Evolutionary conservation across 768 basidiomycete genomes (phyloP), one percentile per base, ranked within the genome.

Genomic region (Serendipita vermifera): DNA sequence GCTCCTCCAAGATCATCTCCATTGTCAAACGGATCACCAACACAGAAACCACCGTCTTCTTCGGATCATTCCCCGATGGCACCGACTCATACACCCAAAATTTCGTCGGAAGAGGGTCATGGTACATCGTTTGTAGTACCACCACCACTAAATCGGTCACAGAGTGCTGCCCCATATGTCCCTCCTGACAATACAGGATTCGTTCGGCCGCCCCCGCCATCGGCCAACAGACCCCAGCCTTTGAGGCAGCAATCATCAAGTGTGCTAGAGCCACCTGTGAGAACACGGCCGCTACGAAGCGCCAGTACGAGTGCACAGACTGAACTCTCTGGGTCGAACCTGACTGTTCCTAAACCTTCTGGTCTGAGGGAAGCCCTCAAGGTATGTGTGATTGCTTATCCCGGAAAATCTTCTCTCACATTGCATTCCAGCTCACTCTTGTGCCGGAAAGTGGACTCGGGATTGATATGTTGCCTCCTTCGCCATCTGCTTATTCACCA

Each of bases 391-490:
- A 9, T 54, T 33, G 15, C 51, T 13, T 24, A n/a, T n/a, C n/a
- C n/a, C n/a, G n/a, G n/a, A n/a, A n/a, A n/a, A n/a, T n/a, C 20
- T 17, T 26, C 20, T 5, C 5, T 22, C 40, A 5, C 15, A 43
- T 43, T 26, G 27, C 11, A 11, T 43, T 22, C 24, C 9, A 43
- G 41, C 41, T 43, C 41, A 15, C 41, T 22, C 24, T 15, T 2
- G 24, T 15, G 14, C 41, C 41, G 11, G 41, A 43, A 15, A 43
- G 41, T 22, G 41, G 41, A 15, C 2, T 43, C 11, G 41, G 14
- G 11, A 11, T 36, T 43, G 85, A 87, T 62, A 69, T 88, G 22
- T 69, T 86, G 17, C 85, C 87, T 3, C 85, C 87, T 1, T 87
- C 87, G 11, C 85, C 84, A 6, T 80, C 76, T 33, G 73, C 67